Evolutionary conservation across 768 basidiomycete species (phyloP).

Genomic region (Xerocomus potaroensis): DNA sequence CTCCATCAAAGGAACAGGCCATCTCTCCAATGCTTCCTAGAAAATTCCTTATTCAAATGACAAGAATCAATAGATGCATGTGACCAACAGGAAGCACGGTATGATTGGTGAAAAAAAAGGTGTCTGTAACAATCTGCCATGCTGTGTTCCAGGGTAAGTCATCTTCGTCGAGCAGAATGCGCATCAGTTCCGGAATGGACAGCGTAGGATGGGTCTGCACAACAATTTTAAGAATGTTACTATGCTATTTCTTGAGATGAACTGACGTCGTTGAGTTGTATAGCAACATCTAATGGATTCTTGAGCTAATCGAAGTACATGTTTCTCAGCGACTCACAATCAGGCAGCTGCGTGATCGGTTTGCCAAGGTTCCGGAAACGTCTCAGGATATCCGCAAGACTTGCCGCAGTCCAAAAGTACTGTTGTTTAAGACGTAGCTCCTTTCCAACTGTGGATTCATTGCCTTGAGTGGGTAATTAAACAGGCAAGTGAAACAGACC

Average conservation of each 20-base stretch:
- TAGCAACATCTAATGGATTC: constrained; percentile 61
- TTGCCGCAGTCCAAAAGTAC: constrained; percentile 92
- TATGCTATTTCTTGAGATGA: neutral
- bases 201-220: constrained; percentile 90
- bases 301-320: constrained; percentile 4
- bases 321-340: constrained; percentile 47
- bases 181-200: constrained; percentile 93
- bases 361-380: constrained; percentile 89
- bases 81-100: constrained; percentile 78
- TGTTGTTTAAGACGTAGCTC: constrained; percentile 93
- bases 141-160: constrained; percentile 78
- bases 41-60: neutral
- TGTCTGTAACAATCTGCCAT: constrained; percentile 85
- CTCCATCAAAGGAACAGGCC: constrained; percentile 85
- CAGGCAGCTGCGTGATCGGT: constrained; percentile 75
- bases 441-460: constrained; percentile 58
- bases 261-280: constrained; percentile 90
- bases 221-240: neutral
- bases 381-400: constrained; percentile 83
- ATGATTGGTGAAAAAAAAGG: constrained; percentile 96
- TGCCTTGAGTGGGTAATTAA: neutral
- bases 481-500: neutral
- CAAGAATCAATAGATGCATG: neutral
- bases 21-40: constrained; percentile 84
- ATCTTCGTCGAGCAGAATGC: constrained; percentile 89